A percentile compares a stretch with the other conserved stretches of the same genome.
phyloP scores from a whole-genome alignment of 2,329 filamentous ascomycete genomes.

The Hypoxylon sp. region DNA sequence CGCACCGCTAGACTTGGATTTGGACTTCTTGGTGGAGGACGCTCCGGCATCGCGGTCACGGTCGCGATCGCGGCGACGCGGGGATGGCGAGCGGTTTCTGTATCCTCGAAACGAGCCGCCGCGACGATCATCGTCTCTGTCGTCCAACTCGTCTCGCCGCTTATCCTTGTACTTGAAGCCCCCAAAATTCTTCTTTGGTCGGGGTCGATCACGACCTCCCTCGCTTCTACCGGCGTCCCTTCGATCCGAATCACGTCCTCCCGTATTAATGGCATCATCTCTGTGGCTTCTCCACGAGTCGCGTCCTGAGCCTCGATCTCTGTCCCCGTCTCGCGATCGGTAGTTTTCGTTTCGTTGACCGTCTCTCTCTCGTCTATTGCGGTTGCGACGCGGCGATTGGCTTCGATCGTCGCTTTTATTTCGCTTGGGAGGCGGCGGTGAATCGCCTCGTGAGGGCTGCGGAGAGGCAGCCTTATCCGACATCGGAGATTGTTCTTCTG shows the following conservation, averaged over 20 bases:
- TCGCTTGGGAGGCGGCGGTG: constrained; percentile 37
- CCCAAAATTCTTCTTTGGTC: constrained; percentile 50
- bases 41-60: constrained; percentile 47
- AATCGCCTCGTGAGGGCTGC: constrained; percentile 30
- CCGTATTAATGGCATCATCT: constrained; percentile 8
- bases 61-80: constrained; percentile 48
- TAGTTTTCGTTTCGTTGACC: constrained; percentile 34
- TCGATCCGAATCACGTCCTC: constrained; percentile 7
- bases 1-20: constrained; percentile 41
- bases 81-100: constrained; percentile 52
- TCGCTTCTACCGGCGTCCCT: constrained; percentile 15
- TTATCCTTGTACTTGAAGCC: constrained; percentile 69
- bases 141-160: constrained; percentile 56
- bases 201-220: constrained; percentile 25
- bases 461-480: constrained; percentile 37
- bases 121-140: constrained; percentile 51
- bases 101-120: constrained; percentile 62
- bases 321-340: constrained; percentile 30
- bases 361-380: constrained; percentile 30
- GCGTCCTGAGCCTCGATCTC: constrained; percentile 5
- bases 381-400: constrained; percentile 39
- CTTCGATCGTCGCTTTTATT: constrained; percentile 39
- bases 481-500: constrained; percentile 25
- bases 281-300: constrained; percentile 17
- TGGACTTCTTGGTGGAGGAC: constrained; percentile 37